A percentile compares a stretch with the other conserved stretches of the same genome.
phyloP scores from a whole-genome alignment of 495 filamentous ascomycete species.

The Platismatia glauca region DNA sequence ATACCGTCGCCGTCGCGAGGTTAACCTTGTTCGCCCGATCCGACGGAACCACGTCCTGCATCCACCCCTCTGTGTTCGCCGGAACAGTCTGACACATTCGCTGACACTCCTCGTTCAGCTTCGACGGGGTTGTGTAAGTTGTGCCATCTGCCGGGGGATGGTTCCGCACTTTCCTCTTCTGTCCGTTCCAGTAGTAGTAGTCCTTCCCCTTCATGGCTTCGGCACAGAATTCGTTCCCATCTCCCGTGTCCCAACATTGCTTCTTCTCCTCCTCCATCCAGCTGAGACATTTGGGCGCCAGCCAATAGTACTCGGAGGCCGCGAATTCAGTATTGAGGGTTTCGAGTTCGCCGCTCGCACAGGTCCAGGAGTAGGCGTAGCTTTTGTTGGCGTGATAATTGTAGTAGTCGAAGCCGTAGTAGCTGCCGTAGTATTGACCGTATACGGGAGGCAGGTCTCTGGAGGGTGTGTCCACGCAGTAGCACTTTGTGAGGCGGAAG shows the following conservation, averaged over 20 bases:
- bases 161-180: neutral
- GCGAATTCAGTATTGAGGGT: neutral
- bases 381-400: neutral
- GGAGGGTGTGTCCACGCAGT: neutral
- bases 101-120: neutral
- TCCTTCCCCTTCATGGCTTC: neutral
- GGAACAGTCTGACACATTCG: neutral
- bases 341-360: neutral
- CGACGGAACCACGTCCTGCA: neutral
- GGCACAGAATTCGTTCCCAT: neutral
- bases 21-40: neutral
- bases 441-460: neutral
- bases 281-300: neutral
- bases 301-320: neutral
- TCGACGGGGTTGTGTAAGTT: rapidly evolving
- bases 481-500: neutral
- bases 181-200: neutral
- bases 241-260: neutral
- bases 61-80: neutral
- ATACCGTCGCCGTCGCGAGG: neutral
- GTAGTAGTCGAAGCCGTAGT: neutral
- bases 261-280: neutral
- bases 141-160: neutral
- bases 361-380: neutral
- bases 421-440: neutral